Conservation (phyloP, 108 stramenopile genomes). For the Cyclostephanos tholiformis region DNA sequence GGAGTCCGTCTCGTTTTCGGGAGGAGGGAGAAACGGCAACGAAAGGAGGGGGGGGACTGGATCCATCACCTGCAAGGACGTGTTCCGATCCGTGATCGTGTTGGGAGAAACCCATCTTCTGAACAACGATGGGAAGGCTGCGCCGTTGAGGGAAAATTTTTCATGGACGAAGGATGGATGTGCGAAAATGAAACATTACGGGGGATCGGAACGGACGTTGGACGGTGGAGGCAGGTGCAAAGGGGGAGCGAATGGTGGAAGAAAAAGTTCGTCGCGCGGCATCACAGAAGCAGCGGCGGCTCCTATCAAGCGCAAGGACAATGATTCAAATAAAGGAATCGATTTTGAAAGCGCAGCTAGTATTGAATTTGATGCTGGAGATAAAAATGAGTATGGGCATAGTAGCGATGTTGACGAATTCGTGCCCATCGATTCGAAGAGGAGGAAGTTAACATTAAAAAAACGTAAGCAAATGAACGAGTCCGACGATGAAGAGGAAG, state of each 20-base stretch:
- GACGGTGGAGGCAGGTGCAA: constrained; percentile 57
- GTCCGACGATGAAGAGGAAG: constrained; percentile 17
- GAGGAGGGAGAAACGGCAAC: constrained; percentile 40
- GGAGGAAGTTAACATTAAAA: constrained; percentile 24
- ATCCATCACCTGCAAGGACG: constrained; percentile 63
- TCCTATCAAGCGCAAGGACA: constrained; percentile 16
- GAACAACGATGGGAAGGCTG: constrained; percentile 10
- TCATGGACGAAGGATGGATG: neutral
- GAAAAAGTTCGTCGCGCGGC: constrained; percentile 15
- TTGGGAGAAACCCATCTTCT: constrained; percentile 61
- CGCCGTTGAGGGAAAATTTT: neutral
- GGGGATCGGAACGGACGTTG: constrained; percentile 71
- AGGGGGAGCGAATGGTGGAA: constrained; percentile 3
- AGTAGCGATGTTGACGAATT: constrained; percentile 43
- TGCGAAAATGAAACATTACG: constrained; percentile 50
- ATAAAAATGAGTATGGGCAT: constrained; percentile 20
- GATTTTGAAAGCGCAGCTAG: constrained; percentile 16
- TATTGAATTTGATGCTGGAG: constrained; percentile 14
- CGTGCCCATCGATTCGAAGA: constrained; percentile 46
- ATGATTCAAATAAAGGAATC: neutral
- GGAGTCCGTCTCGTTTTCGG: constrained; percentile 27
- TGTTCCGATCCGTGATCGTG: constrained; percentile 72
- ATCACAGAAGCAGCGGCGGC: neutral
- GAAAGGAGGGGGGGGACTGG: constrained; percentile 54
- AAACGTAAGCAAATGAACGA: constrained; percentile 17